These are phyloP conservation scores for Termitomyces titanicus DNA, from an alignment of 768 basidiomycete genomes.

Conservation along the genomic window DNA sequence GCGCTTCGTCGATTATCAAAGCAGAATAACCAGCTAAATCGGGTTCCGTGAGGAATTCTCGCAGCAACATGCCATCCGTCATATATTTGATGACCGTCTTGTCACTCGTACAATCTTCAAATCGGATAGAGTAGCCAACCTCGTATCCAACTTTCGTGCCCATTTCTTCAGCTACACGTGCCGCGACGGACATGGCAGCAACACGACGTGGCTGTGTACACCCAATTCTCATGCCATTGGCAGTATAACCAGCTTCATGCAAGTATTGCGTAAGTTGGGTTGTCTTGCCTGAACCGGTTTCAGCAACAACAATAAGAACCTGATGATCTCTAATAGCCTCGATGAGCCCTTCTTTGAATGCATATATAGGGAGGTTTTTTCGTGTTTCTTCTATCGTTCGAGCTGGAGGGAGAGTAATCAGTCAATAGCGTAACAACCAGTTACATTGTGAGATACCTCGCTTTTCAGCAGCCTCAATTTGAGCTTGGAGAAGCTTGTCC, in stretches of 20 bases:
- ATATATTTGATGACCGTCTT: conserved; percentile 99
- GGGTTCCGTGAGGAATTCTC: conserved; percentile 97
- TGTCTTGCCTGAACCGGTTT: conserved; percentile 98
- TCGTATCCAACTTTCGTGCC: conserved; percentile 96
- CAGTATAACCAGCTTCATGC: conserved; percentile 94
- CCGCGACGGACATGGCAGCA: conserved; percentile 98
- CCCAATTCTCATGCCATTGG: conserved; percentile 82
- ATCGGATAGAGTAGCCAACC: conserved; percentile 99
- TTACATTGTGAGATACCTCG: conserved; percentile 56
- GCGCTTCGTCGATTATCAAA: conserved; percentile 97
- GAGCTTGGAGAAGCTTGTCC: conserved; percentile 78
- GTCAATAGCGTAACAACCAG: not conserved
- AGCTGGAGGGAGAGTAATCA: conserved; percentile 39
- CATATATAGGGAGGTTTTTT: conserved; percentile 89
- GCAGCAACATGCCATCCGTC: conserved; percentile 98
- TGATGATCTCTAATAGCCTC: conserved; percentile 89
- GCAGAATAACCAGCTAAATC: conserved; percentile 93
- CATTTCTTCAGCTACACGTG: conserved; percentile 99
- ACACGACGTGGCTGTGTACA: conserved; percentile 99
- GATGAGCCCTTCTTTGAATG: conserved; percentile 84
- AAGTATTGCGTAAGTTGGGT: conserved; percentile 98
- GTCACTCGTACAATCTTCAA: conserved; percentile 99
- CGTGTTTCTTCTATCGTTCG: conserved; percentile 90
- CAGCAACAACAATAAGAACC: conserved; percentile 95
- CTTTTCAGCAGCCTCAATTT: conserved; percentile 90